Evolutionary conservation across 2,329 filamentous ascomycete species (phyloP).

Genomic region (Daldinia sp.): DNA sequence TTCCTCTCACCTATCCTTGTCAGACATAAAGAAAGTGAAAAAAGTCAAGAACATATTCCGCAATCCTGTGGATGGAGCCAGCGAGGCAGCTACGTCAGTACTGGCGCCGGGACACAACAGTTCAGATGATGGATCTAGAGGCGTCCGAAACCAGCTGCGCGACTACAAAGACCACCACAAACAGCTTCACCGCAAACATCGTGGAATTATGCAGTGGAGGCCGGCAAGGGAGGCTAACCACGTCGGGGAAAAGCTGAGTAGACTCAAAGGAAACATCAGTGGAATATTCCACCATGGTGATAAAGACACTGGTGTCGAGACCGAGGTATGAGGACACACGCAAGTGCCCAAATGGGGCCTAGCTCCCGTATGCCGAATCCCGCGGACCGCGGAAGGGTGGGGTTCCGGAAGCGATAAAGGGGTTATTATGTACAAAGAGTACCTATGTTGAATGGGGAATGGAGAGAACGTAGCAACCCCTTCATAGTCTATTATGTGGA

Average conservation of each 20-base stretch:
- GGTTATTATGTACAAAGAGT: not conserved
- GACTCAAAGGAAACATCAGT: constrained; percentile 66
- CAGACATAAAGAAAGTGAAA: constrained; percentile 47
- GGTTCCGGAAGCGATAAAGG: not conserved
- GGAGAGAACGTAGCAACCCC: too few relatives aligned
- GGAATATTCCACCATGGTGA: constrained; percentile 67
- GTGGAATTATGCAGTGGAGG: constrained; percentile 79
- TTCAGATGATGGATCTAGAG: constrained; percentile 54
- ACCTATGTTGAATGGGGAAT: too few relatives aligned
- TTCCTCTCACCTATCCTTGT: constrained; percentile 39
- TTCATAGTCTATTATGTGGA: too few relatives aligned
- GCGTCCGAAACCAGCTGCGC: constrained; percentile 58
- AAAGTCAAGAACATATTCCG: constrained; percentile 44
- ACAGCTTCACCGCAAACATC: constrained; percentile 69
- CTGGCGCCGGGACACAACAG: constrained; percentile 50
- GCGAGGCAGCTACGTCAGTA: constrained; percentile 43
- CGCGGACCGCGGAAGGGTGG: not conserved
- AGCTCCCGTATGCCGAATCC: not conserved
- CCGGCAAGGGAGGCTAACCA: constrained; percentile 60
- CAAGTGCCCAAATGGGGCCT: not conserved
- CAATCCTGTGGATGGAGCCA: constrained; percentile 45
- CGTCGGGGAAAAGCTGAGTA: constrained; percentile 60
- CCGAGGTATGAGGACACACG: constrained; percentile 63
- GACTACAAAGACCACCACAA: constrained; percentile 68
- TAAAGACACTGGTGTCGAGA: constrained; percentile 69